Base-by-base conservation (phyloP, 495 filamentous ascomycete genomes). In the Hypoxylon perforatum region DNA sequence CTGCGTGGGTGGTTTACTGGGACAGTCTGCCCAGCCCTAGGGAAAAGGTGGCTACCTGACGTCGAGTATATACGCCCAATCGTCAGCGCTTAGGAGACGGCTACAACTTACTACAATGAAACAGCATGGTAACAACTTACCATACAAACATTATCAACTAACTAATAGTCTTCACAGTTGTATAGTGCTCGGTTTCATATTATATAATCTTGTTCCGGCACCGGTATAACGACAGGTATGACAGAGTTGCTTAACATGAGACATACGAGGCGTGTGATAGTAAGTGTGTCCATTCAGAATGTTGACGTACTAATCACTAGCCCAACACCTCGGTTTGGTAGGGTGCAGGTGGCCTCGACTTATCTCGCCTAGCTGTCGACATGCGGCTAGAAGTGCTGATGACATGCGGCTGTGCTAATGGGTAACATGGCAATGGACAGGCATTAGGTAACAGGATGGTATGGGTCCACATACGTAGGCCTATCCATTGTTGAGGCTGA, bases 1-100 rank as follows among this genome's bases (percentile, higher is more conserved):
- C 45, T 53, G 22, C 30, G 57, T 61, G 66, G 30, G 66, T 65
- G 61, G 66, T 69, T 69, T 69, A 69, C 66, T 69, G 57, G 61
- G 66, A 69, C 56, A 69, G 51, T 46, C 28, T 21, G 56, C 52
- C 60, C 56, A 61, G 66, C 61, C 56, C 61, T 63, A 64, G 54
- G 33, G 49, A n/a, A 30, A 19, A 28, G 49, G 56, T 46, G 36
- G 50, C 41, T 53, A 57, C 49, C 60, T 48, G 60, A 69, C 48
- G 42, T 21, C 33, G 15, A 50, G 53, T 50, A 35, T 36, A 28
- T 44, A 55, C 49, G n/a, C n/a, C 46, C 10, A 49, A 48, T 33
- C 54, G 54, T 45, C 65, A 49, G 22, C 36, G 44, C 17, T 28
- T 36, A 53, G 30, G 47, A 54, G 19, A 53, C 1, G 22, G 41